phyloP scores from a whole-genome alignment of 2,329 filamentous ascomycete species.

The Geosmithia flava region DNA sequence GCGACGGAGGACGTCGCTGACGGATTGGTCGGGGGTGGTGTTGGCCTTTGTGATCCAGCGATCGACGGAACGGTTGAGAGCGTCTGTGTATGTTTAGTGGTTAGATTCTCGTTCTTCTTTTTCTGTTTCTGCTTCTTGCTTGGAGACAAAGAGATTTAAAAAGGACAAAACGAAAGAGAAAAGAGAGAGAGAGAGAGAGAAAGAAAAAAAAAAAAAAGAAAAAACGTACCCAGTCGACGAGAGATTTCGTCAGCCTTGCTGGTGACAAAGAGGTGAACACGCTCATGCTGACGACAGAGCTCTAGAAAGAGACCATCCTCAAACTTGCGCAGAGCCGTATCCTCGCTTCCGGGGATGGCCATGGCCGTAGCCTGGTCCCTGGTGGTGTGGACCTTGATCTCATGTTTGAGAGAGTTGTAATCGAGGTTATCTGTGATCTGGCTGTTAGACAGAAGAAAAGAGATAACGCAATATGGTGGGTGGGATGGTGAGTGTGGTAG shows the following conservation, averaged over 20 bases:
- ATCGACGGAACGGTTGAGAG: slow-evolving; percentile 34
- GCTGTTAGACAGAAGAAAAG: slow-evolving; percentile 3
- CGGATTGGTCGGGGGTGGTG: slow-evolving; percentile 9
- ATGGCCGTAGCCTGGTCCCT: slow-evolving; percentile 57
- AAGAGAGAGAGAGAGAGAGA: not conserved
- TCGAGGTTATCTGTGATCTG: slow-evolving; percentile 61
- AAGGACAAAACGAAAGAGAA: too few relatives aligned
- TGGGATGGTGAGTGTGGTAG: too few relatives aligned
- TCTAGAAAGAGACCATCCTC: slow-evolving; percentile 61
- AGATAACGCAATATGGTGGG: not conserved
- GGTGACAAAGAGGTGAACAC: slow-evolving; percentile 64
- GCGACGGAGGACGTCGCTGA: slow-evolving; percentile 24
- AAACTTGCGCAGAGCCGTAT: slow-evolving; percentile 46
- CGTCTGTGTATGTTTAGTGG: slow-evolving; percentile 19
- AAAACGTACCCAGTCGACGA: slow-evolving; percentile 48
- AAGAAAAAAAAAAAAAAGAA: not conserved
- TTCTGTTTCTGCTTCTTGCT: too few relatives aligned
- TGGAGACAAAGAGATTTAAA: too few relatives aligned
- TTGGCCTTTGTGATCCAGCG: slow-evolving; percentile 32
- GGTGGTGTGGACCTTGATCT: slow-evolving; percentile 72
- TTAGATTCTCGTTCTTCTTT: too few relatives aligned
- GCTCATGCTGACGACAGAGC: slow-evolving; percentile 62
- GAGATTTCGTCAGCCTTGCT: slow-evolving; percentile 73
- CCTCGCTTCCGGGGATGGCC: slow-evolving; percentile 60
- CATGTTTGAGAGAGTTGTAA: slow-evolving; percentile 75